Evolutionary conservation across 352 stramenopile genomes (phyloP).

Genomic region (Plasmopara halstedii): DNA sequence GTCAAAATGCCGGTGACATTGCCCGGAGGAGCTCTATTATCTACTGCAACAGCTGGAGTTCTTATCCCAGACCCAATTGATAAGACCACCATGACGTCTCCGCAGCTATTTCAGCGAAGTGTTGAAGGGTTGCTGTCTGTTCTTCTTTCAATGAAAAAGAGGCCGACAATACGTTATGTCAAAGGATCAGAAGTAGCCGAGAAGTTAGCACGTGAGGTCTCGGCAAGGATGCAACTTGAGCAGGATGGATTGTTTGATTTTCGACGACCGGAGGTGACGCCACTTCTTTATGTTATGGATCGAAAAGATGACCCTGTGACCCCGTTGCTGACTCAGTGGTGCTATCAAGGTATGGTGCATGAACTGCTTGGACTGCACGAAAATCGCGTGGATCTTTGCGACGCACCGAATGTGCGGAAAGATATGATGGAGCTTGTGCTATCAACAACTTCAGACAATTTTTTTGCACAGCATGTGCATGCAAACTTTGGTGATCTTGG

Average conservation of each 20-base stretch:
- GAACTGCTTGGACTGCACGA: slow-evolving; percentile 97
- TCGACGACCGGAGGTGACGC: slow-evolving; percentile 67
- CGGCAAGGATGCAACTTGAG: slow-evolving; percentile 88
- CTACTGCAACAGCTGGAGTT: slow-evolving; percentile 43
- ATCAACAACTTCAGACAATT: slow-evolving; percentile 91
- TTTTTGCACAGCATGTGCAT: slow-evolving; percentile 95
- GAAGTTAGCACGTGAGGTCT: slow-evolving; percentile 92
- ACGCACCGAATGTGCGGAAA: slow-evolving; percentile 91
- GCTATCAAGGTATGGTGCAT: slow-evolving; percentile 99
- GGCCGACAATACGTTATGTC: slow-evolving; percentile 94
- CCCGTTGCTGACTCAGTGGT: slow-evolving; percentile 97
- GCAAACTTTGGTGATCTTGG: slow-evolving; percentile 98
- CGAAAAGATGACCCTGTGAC: slow-evolving; percentile 98
- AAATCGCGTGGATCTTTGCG: slow-evolving; percentile 94
- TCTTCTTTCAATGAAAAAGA: slow-evolving; percentile 94
- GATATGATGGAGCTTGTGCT: slow-evolving; percentile 98
- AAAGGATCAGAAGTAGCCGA: slow-evolving; percentile 88
- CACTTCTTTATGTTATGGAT: slow-evolving; percentile 94
- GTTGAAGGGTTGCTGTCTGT: slow-evolving; percentile 91
- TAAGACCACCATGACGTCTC: slow-evolving; percentile 22
- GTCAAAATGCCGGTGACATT: slow-evolving; percentile 31
- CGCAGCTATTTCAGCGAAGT: slow-evolving; percentile 86
- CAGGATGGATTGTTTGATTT: slow-evolving; percentile 98
- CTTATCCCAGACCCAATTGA: slow-evolving; percentile 27
- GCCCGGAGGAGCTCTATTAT: slow-evolving; percentile 15